phyloP scores from a whole-genome alignment of 2,329 filamentous ascomycete genomes.

The Cladosporium sp. region DNA sequence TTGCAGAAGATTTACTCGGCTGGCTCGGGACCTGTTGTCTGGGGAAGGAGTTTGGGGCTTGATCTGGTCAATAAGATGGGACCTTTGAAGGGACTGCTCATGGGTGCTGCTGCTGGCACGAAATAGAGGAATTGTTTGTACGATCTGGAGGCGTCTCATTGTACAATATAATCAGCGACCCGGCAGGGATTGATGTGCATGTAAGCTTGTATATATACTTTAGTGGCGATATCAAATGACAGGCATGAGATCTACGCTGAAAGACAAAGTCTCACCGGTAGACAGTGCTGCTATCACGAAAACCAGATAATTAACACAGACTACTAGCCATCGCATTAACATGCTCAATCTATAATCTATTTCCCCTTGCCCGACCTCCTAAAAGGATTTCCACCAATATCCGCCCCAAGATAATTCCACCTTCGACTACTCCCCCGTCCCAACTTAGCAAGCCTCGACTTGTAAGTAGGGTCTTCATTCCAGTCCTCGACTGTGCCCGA shows the following conservation, averaged over 20 bases:
- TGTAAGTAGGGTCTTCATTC: not conserved
- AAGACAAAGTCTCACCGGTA: too few relatives aligned
- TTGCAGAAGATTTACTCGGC: slow-evolving; percentile 89
- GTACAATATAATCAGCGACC: not conserved
- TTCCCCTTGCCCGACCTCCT: not conserved
- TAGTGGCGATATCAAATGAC: too few relatives aligned
- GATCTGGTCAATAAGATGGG: slow-evolving; percentile 69
- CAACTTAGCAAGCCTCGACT: not conserved
- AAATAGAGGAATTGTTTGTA: not conserved
- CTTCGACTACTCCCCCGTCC: not conserved
- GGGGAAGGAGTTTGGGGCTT: slow-evolving; percentile 72
- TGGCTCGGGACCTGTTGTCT: slow-evolving; percentile 72
- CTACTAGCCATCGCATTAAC: too few relatives aligned
- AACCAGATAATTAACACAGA: too few relatives aligned
- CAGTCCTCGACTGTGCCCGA: not conserved
- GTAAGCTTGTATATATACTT: too few relatives aligned
- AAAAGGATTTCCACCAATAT: not conserved
- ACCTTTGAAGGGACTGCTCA: slow-evolving; percentile 77
- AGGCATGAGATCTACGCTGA: too few relatives aligned
- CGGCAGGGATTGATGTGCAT: too few relatives aligned
- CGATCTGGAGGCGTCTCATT: not conserved
- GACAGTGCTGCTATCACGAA: too few relatives aligned
- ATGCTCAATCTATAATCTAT: not conserved
- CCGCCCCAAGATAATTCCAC: not conserved
- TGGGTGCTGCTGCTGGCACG: slow-evolving; percentile 59